phyloP scores from a whole-genome alignment of 2,329 filamentous ascomycete genomes.

The Claviceps purpurea region DNA sequence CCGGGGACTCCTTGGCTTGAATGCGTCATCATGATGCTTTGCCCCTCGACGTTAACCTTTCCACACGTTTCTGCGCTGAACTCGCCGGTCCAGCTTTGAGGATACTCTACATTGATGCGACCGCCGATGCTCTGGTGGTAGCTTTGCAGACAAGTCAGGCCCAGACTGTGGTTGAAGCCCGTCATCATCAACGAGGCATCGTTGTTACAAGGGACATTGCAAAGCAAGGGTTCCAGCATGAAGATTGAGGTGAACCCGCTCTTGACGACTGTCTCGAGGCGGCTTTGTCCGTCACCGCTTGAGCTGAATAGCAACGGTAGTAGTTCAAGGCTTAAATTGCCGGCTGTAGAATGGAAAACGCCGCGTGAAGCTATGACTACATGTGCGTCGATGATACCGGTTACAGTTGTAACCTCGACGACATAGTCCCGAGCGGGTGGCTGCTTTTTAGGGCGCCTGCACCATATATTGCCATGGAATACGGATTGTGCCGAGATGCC shows the following conservation, averaged over 20 bases:
- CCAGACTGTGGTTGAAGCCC: too few relatives aligned
- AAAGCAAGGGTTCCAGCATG: too few relatives aligned
- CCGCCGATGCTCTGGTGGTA: background rate
- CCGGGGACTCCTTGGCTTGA: background rate
- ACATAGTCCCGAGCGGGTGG: background rate
- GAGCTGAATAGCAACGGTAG: constrained; percentile 29
- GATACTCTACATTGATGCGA: background rate
- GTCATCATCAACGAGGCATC: too few relatives aligned
- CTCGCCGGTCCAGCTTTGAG: background rate
- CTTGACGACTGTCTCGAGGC: constrained; percentile 28
- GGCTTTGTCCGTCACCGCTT: constrained; percentile 11
- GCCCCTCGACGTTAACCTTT: background rate
- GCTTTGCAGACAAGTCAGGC: background rate
- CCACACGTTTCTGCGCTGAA: background rate
- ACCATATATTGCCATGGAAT: background rate
- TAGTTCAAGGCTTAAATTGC: constrained; percentile 22
- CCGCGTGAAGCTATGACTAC: constrained; percentile 26
- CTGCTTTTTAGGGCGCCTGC: background rate
- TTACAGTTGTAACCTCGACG: background rate
- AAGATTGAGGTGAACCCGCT: constrained; percentile 27
- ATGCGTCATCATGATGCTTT: background rate
- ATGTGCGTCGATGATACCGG: constrained; percentile 11
- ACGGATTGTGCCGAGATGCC: background rate
- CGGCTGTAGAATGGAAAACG: constrained; percentile 26
- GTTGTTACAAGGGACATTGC: too few relatives aligned